These are phyloP conservation scores for Helicosporidium sp. DNA, from an alignment of 139 green algal genomes.

Conservation along the genomic window DNA sequence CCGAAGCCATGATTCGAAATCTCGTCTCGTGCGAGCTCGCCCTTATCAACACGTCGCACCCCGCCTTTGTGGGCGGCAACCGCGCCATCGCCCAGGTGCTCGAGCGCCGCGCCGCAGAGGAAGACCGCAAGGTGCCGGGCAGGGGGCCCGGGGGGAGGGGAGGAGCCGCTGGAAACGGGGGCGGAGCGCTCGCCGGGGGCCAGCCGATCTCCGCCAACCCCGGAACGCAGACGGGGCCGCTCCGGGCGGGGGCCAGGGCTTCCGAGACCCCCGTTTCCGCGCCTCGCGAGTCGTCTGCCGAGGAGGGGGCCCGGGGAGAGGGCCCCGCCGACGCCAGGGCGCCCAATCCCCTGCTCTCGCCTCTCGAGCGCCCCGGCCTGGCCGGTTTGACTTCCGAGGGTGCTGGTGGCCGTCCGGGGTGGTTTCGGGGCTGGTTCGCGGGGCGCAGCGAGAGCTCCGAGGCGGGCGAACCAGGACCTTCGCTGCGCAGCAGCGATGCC, in stretches of 20 bases:
- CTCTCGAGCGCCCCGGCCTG: not conserved
- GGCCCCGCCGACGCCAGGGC: no score
- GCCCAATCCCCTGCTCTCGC: no score
- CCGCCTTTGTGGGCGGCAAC: constrained; percentile 68
- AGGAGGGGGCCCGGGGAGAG: not conserved
- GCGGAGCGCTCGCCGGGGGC: not conserved
- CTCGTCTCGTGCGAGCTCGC: constrained; percentile 67
- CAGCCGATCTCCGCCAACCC: not conserved
- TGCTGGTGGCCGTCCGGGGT: no score
- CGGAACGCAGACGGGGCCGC: no score
- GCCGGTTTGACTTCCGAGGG: not conserved
- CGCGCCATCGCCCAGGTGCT: constrained; percentile 40
- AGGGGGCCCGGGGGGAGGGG: not conserved
- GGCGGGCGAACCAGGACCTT: no score
- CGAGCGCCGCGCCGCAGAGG: constrained; percentile 3
- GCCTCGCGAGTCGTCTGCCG: not conserved
- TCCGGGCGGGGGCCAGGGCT: constrained; percentile 2
- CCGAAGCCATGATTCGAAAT: constrained; percentile 39
- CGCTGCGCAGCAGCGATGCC: not conserved
- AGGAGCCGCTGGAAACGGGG: not conserved
- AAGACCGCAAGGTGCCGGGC: not conserved
- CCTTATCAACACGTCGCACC: constrained; percentile 93
- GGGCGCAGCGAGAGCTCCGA: no score
- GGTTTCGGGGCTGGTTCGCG: constrained; percentile 11
- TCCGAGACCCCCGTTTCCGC: not conserved